Conservation (phyloP, 2,329 filamentous ascomycete genomes). For the Tolypocladium amazonense region DNA sequence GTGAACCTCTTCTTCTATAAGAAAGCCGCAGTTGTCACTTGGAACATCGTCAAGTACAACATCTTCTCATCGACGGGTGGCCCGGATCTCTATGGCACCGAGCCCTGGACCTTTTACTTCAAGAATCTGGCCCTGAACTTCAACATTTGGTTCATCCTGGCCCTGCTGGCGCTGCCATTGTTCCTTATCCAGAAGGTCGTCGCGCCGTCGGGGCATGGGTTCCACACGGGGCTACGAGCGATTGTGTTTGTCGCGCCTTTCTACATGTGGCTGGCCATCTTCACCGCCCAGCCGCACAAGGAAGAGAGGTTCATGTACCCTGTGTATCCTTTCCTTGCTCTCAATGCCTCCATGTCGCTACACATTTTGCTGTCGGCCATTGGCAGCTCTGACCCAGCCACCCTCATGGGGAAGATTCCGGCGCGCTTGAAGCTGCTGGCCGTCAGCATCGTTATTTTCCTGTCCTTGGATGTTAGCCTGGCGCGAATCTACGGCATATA, state of each 20-base stretch:
- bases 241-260: constrained; percentile 75
- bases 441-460: constrained; percentile 49
- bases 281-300: constrained; percentile 89
- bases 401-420: constrained; percentile 61
- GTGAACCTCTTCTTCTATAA: constrained; percentile 82
- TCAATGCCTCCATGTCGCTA: constrained; percentile 78
- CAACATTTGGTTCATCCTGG: constrained; percentile 85
- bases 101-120: constrained; percentile 95
- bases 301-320: constrained; percentile 99
- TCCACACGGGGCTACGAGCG: constrained; percentile 62
- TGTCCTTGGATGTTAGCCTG: constrained; percentile 55
- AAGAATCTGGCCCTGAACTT: constrained; percentile 90
- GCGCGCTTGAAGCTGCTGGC: constrained; percentile 59
- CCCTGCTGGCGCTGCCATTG: constrained; percentile 62
- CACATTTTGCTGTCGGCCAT: constrained; percentile 71
- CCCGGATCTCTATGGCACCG: constrained; percentile 87
- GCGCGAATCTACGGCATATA: constrained; percentile 68
- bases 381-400: constrained; percentile 58
- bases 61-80: constrained; percentile 75
- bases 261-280: constrained; percentile 89
- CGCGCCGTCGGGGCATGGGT: constrained; percentile 48
- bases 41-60: constrained; percentile 95
- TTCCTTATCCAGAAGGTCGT: constrained; percentile 63
- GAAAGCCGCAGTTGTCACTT: constrained; percentile 64
- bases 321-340: constrained; percentile 76